Base-by-base conservation (phyloP, 345 rosid species). In the Pugionium dolabratum region DNA sequence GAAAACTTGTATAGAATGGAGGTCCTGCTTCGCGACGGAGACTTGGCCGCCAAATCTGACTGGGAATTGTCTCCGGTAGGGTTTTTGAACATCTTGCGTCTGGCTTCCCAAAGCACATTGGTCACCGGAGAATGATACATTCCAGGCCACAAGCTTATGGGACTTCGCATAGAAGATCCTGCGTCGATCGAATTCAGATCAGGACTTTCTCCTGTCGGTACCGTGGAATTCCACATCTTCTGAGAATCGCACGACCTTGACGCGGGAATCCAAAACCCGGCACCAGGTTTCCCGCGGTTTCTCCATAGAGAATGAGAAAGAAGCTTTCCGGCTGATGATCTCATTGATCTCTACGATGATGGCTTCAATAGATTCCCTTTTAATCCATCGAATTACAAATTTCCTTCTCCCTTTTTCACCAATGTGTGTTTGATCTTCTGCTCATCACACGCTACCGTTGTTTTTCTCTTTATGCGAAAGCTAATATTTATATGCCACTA, bases 71-170 rank as follows among this genome's bases (percentile, higher is more conserved):
- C 86, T 40, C 47, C 75, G 45, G 58, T 49, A 11, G 63, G 64
- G 39, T 42, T 70, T 74, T 81, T 91, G 73, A 82, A 84, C 18
- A 89, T 82, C 26, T 62, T 78, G 2, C 91, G 79, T 76, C 98
- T 80, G 7, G 95, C 96, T 77, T 89, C 95, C 96, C 98, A 91
- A 0, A 91, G 78, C 70, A 96, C 96, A 62, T 91, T 89, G 44
- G 96, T 86, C 1, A 89, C 98, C 2, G 98, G 96, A 1, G 98
- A 89, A 61, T 86, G 94, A 75, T 91, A 91, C 92, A 89, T 89
- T 57, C 98, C 95, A 49, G 98, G 98, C 98, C 98, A 91, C 37
- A 91, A 70, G 75, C 95, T 87, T 49, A 91, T 72, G 0, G 98
- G 96, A 76, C 78, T 87, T 6, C 96, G 72, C 51, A 89, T 80